phyloP scores from a whole-genome alignment of 106 monocot genomes.

The Dendrobium nobile region DNA sequence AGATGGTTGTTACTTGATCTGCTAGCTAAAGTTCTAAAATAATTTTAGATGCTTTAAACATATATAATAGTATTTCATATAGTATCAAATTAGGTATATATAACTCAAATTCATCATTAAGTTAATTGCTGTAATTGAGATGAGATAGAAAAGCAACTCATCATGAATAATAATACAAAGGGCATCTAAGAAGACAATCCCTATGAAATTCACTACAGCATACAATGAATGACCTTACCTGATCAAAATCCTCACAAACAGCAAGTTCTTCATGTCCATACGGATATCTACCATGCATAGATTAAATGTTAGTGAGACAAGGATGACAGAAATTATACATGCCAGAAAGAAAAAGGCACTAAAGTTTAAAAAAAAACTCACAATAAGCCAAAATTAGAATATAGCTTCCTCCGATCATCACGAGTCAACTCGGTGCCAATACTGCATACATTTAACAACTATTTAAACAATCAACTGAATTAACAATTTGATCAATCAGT shows the following conservation, averaged over 20 bases:
- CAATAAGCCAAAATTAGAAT: constrained; percentile 93
- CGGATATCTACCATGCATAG: constrained; percentile 51
- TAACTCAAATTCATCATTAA: not conserved
- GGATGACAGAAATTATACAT: not conserved
- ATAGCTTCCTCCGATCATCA: constrained; percentile 91
- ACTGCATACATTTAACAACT: constrained; percentile 30
- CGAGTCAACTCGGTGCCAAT: constrained; percentile 98
- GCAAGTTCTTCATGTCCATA: constrained; percentile 97
- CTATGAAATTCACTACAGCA: not conserved
- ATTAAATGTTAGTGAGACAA: not conserved
- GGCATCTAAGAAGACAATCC: not conserved
- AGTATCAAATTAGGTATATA: not conserved
- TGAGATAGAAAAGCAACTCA: not conserved
- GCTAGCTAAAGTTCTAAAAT: not conserved
- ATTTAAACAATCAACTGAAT: not conserved
- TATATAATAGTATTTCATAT: not conserved
- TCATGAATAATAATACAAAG: not conserved
- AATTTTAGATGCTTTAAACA: not conserved
- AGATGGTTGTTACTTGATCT: not conserved
- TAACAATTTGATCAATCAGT: not conserved
- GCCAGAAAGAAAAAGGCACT: not conserved
- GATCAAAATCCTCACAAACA: constrained; percentile 89
- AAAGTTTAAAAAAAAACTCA: constrained; percentile 21
- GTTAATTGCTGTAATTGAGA: not conserved
- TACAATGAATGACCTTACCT: constrained; percentile 35